Percentiles rank a stretch among this genome's conserved stretches.
Conservation (phyloP, 2,329 filamentous ascomycete species). For the Dactylonectria macrodidyma region DNA sequence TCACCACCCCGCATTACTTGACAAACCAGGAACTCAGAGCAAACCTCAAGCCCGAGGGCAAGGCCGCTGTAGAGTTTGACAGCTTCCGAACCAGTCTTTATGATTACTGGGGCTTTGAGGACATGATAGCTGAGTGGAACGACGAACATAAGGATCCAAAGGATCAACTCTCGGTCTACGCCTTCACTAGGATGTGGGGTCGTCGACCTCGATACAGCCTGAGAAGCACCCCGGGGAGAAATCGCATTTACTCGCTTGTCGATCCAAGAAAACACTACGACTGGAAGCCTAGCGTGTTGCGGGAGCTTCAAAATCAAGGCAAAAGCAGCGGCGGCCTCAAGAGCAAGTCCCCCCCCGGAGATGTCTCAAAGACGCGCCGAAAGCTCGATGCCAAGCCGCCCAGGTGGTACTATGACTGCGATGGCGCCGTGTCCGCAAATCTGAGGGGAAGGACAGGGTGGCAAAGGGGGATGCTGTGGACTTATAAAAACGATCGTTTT, state of each 20-base stretch:
- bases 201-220: not conserved
- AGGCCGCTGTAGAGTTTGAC: not conserved
- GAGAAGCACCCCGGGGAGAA: not conserved
- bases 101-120: not conserved
- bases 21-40: constrained; percentile 27
- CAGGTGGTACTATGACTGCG: no score
- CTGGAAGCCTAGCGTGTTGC: no score
- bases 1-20: constrained; percentile 45
- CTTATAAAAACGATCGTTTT: no score
- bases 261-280: no score
- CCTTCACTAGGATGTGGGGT: not conserved
- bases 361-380: no score
- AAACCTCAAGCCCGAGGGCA: not conserved
- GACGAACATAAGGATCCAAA: not conserved
- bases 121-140: not conserved
- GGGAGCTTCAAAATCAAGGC: no score
- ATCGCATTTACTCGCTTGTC: not conserved
- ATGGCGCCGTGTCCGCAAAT: no score
- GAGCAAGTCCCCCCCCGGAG: no score
- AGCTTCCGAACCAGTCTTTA: not conserved
- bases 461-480: no score
- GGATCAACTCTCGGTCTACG: not conserved
- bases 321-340: no score
- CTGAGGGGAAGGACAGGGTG: no score
- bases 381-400: no score